Conservation (phyloP, 2,329 filamentous ascomycete genomes). For the Fusarium incarnatum region DNA sequence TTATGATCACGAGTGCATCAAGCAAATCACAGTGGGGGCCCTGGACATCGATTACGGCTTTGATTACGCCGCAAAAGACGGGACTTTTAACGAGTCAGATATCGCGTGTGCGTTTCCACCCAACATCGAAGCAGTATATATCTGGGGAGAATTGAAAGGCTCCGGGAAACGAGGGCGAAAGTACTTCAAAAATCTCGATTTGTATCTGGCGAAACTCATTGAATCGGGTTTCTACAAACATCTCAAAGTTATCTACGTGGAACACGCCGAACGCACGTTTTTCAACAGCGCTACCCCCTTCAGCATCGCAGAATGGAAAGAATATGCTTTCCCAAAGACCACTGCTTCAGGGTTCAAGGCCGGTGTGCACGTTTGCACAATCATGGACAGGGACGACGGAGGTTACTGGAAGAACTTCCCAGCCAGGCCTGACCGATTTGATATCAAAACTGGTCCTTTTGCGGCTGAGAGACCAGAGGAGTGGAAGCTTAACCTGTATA, state of each 20-base stretch:
- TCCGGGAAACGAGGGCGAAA: neutral
- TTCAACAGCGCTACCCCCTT: accelerated
- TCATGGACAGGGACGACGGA: conserved; percentile 15
- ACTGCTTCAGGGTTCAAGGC: conserved; percentile 9
- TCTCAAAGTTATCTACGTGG: conserved; percentile 26
- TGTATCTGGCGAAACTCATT: conserved; percentile 12
- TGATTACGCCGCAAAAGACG: accelerated
- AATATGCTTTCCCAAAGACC: conserved; percentile 8
- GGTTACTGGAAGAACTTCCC: conserved; percentile 31
- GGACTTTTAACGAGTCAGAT: neutral
- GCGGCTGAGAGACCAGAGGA: conserved; percentile 20
- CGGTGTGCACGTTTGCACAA: conserved; percentile 23
- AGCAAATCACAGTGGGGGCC: neutral
- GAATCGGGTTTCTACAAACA: neutral
- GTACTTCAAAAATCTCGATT: neutral
- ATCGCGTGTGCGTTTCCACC: neutral
- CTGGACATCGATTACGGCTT: neutral
- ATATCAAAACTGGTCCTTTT: conserved; percentile 22
- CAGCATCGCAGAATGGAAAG: neutral
- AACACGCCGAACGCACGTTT: conserved; percentile 4
- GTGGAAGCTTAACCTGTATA: conserved; percentile 11
- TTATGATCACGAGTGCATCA: neutral
- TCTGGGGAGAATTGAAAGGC: conserved; percentile 1
- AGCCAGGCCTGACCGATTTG: conserved; percentile 23
- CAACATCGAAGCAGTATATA: conserved; percentile 12